Evolutionary conservation across 345 rosid genomes (phyloP).

Genomic region (Acer negundo): DNA sequence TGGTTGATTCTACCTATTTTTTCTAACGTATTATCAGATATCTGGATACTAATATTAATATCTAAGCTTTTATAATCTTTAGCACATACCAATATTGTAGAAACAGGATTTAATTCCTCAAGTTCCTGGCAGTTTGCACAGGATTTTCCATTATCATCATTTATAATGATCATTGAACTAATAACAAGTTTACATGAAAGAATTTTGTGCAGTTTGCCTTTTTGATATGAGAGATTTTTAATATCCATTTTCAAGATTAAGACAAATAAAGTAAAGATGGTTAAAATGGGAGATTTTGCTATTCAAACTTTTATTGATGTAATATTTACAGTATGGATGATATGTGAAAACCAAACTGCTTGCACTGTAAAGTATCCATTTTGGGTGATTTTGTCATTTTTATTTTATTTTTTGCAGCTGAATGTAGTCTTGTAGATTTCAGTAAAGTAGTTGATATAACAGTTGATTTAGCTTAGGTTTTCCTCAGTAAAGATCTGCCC

Average conservation of each 20-base stretch:
- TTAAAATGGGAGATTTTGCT: background rate
- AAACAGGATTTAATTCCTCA: slow-evolving; percentile 1
- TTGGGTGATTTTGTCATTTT: background rate
- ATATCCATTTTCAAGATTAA: background rate
- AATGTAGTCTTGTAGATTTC: background rate
- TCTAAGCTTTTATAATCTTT: background rate
- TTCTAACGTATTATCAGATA: background rate
- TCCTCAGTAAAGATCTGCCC: background rate
- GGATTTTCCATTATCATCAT: background rate
- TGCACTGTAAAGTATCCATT: background rate
- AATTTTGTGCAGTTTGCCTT: background rate
- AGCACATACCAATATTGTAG: background rate
- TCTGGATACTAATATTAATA: background rate
- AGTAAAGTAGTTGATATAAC: too few relatives aligned
- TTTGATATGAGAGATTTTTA: background rate
- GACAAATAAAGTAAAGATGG: background rate
- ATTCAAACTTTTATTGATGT: background rate
- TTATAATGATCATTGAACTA: background rate
- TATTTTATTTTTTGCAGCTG: background rate
- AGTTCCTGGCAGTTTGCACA: background rate
- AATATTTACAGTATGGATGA: background rate
- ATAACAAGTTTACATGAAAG: background rate
- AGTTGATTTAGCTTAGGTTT: slow-evolving; percentile 5
- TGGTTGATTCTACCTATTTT: background rate
- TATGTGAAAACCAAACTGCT: background rate